These are phyloP conservation scores for Penicilliopsis zonata DNA, from an alignment of 495 filamentous ascomycete species.

Conservation along the genomic window DNA sequence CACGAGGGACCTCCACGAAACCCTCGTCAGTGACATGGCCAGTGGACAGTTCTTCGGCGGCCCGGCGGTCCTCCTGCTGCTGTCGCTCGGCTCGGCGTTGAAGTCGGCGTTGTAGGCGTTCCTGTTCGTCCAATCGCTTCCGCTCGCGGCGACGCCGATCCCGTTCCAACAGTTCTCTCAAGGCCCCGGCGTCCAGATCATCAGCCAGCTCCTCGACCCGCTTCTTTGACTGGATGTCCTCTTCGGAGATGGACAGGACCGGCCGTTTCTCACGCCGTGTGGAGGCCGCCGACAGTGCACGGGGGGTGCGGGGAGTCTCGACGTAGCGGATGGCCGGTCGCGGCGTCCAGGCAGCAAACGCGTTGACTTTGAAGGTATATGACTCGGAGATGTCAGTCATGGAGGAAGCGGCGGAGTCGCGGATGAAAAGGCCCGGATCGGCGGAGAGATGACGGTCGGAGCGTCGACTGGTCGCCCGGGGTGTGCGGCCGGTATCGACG, in stretches of 20 bases:
- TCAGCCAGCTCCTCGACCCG: constrained; percentile 73
- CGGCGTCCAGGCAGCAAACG: constrained; percentile 62
- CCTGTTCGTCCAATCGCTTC: constrained; percentile 58
- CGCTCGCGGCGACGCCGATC: constrained; percentile 67
- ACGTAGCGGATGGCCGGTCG: constrained; percentile 68
- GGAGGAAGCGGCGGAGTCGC: constrained; percentile 61
- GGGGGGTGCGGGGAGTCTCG: constrained; percentile 38
- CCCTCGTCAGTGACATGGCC: constrained; percentile 1
- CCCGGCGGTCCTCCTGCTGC: constrained; percentile 20
- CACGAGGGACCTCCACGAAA: constrained; percentile 2
- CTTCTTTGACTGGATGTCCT: constrained; percentile 53
- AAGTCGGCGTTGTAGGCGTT: constrained; percentile 55
- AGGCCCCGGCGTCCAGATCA: constrained; percentile 62
- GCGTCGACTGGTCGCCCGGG: constrained; percentile 43
- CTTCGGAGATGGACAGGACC: constrained; percentile 41
- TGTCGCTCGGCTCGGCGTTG: constrained; percentile 61
- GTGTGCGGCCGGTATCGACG: constrained; percentile 51
- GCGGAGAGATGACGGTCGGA: constrained; percentile 51
- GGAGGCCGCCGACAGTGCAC: constrained; percentile 22
- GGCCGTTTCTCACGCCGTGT: constrained; percentile 31
- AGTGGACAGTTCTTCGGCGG: constrained; percentile 20
- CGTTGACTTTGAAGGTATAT: constrained; percentile 62
- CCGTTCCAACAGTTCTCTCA: constrained; percentile 75
- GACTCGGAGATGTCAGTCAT: constrained; percentile 58
- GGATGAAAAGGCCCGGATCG: constrained; percentile 58